Percentiles rank a stretch among this genome's conserved stretches.
Evolutionary conservation across 768 basidiomycete genomes (phyloP).

Genomic region (Termitomyces eurrhizus): DNA sequence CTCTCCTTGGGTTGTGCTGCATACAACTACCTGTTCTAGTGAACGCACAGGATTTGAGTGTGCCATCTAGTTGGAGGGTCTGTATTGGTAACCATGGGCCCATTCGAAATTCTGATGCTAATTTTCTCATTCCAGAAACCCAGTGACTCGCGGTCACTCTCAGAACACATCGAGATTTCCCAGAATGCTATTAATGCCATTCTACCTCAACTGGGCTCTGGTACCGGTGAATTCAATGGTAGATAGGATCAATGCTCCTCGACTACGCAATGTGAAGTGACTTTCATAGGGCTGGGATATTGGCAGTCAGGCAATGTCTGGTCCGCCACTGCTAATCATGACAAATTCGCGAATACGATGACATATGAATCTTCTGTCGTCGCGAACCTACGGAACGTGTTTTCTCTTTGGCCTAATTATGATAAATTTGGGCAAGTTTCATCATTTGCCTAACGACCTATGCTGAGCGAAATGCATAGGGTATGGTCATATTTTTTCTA

Average conservation of each 20-base stretch:
- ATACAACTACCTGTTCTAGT: constrained; percentile 8
- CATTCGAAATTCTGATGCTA: not conserved
- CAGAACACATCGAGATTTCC: constrained; percentile 37
- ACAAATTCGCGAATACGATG: constrained; percentile 32
- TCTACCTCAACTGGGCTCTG: constrained; percentile 30
- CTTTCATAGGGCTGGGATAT: constrained; percentile 38
- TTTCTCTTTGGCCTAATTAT: constrained; percentile 33
- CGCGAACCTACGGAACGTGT: constrained; percentile 38
- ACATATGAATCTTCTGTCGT: constrained; percentile 34
- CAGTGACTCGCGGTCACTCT: constrained; percentile 31
- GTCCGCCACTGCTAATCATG: constrained; percentile 48
- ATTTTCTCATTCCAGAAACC: constrained; percentile 30
- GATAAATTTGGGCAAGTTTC: constrained; percentile 34
- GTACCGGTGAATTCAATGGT: constrained; percentile 42
- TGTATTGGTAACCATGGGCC: constrained; percentile 8
- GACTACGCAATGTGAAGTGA: not conserved
- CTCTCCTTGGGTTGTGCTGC: not conserved
- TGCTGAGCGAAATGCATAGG: not conserved
- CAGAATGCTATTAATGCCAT: constrained; percentile 40
- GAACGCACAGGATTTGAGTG: constrained; percentile 35
- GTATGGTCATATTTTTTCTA: not conserved
- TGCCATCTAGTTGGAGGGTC: constrained; percentile 42
- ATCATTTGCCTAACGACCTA: not conserved
- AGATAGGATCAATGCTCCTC: constrained; percentile 2
- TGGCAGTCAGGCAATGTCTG: constrained; percentile 53